Percentiles rank a stretch among this genome's conserved stretches.
Conservation (phyloP, 495 filamentous ascomycete genomes). For the Penicillium ochrochloron region DNA sequence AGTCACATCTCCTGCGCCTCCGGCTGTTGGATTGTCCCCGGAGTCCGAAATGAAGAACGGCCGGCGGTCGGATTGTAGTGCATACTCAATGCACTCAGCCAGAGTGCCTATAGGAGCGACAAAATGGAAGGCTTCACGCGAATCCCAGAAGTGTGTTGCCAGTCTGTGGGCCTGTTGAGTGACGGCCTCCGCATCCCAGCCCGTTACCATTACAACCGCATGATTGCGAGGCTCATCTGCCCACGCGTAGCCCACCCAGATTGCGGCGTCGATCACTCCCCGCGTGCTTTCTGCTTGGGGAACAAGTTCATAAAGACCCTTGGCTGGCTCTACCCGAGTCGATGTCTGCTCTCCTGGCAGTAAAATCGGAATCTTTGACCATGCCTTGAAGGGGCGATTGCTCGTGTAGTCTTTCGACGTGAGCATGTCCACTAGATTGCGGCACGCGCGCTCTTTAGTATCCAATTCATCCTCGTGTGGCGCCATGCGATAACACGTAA, state of each 20-base stretch:
- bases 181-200: conserved; percentile 49
- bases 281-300: conserved; percentile 46
- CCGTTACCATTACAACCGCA: conserved; percentile 57
- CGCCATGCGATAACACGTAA: conserved; percentile 62
- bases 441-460: conserved; percentile 60
- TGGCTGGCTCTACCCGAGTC: conserved; percentile 58
- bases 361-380: conserved; percentile 58
- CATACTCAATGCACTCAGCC: conserved; percentile 52
- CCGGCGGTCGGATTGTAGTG: conserved; percentile 46
- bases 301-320: conserved; percentile 56
- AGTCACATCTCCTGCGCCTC: conserved; percentile 60
- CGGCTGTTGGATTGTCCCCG: conserved; percentile 62
- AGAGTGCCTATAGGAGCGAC: conserved; percentile 59
- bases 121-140: conserved; percentile 53
- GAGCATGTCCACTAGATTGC: conserved; percentile 52
- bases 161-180: conserved; percentile 47
- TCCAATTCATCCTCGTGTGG: conserved; percentile 57
- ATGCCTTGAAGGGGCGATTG: conserved; percentile 55
- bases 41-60: conserved; percentile 65
- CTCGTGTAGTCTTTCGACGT: neutral
- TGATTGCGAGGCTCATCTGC: conserved; percentile 62
- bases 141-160: conserved; percentile 56
- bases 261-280: conserved; percentile 56
- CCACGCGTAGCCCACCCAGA: conserved; percentile 66
- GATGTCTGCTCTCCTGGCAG: conserved; percentile 63